Evolutionary conservation across 441 rosid genomes (phyloP).

Genomic region (Gossypium gossypioides): DNA sequence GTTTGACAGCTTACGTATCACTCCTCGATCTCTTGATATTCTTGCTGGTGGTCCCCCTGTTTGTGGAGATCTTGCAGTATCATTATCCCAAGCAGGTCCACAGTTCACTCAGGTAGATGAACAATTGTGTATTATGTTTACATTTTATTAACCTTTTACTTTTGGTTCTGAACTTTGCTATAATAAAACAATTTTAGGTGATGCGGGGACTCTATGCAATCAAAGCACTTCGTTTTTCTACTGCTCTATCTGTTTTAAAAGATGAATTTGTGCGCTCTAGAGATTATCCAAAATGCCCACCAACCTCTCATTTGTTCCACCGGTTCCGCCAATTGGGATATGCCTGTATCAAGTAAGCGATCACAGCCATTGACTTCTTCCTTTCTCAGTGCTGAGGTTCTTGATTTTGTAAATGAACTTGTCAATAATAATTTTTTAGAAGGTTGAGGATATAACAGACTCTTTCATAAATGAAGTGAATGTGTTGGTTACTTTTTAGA

Average conservation of each 20-base stretch:
- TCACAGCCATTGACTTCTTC: background rate
- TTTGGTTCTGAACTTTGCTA: constrained; percentile 24
- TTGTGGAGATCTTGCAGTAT: constrained; percentile 96
- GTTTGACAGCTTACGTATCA: constrained; percentile 92
- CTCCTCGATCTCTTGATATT: constrained; percentile 92
- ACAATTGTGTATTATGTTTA: constrained; percentile 12
- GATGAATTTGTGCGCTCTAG: constrained; percentile 94
- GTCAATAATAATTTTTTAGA: background rate
- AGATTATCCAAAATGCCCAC: constrained; percentile 97
- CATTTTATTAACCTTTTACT: constrained; percentile 10
- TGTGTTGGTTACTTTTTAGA: background rate
- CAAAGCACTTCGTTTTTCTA: constrained; percentile 89
- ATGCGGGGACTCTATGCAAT: constrained; percentile 78
- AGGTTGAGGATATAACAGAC: background rate
- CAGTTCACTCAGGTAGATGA: constrained; percentile 87
- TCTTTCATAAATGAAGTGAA: background rate
- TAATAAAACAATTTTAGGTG: constrained; percentile 39
- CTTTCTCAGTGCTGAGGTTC: background rate
- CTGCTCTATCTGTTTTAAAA: constrained; percentile 86
- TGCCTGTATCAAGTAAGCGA: constrained; percentile 83
- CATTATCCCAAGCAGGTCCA: constrained; percentile 94
- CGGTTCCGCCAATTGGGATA: constrained; percentile 92
- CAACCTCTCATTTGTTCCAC: constrained; percentile 88
- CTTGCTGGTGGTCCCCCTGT: constrained; percentile 86
- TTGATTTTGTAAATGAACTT: background rate